phyloP scores from a whole-genome alignment of 1,284 basidiomycete genomes.

The Ceratobasidium sp. region DNA sequence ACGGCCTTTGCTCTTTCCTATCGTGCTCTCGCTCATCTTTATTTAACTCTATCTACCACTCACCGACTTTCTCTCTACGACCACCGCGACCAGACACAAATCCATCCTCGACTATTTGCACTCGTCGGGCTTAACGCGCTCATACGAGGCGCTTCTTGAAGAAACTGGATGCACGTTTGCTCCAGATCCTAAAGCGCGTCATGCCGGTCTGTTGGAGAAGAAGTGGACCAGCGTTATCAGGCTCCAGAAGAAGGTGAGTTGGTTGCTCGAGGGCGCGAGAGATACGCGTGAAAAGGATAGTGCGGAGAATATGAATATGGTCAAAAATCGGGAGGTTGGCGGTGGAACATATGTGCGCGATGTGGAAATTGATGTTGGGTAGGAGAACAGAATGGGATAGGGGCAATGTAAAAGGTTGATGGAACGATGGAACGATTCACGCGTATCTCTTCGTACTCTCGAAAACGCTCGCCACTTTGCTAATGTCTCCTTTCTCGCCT shows the following conservation, averaged over 20 bases:
- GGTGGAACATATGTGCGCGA: not conserved
- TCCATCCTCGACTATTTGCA: constrained; percentile 87
- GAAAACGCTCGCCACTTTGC: not conserved
- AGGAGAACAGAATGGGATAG: not conserved
- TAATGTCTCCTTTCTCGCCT: not conserved
- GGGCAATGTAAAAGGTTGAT: not conserved
- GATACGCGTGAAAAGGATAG: not conserved
- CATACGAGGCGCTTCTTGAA: constrained; percentile 70
- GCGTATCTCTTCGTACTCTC: not conserved
- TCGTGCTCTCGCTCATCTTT: constrained; percentile 46
- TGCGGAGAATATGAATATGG: not conserved
- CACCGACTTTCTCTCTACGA: not conserved
- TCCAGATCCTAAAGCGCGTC: constrained; percentile 84
- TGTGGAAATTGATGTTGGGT: not conserved
- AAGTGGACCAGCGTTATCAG: constrained; percentile 95
- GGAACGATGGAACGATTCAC: not conserved
- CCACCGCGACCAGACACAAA: constrained; percentile 71
- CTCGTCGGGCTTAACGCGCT: constrained; percentile 68
- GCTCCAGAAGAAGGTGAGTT: constrained; percentile 87
- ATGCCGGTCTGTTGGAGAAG: constrained; percentile 87
- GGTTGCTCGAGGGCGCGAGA: constrained; percentile 10
- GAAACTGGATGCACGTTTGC: constrained; percentile 72
- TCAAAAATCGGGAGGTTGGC: not conserved
- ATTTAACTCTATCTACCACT: constrained; percentile 22
- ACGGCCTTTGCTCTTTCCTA: constrained; percentile 51